Conservation (phyloP, 108 stramenopile species). For the Skeletonema marinoi region DNA sequence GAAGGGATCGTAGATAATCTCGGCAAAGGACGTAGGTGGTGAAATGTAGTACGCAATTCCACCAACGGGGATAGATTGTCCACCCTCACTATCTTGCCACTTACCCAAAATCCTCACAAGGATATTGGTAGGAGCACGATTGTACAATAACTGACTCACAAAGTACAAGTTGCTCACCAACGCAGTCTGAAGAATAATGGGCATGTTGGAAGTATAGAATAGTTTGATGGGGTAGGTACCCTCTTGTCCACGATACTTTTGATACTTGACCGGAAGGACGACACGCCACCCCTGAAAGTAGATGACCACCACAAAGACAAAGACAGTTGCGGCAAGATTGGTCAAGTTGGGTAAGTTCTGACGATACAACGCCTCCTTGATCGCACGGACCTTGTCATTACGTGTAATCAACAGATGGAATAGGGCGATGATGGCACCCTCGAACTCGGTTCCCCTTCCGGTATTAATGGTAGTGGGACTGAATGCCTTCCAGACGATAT, state of each 20-base stretch:
- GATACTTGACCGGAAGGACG: constrained; percentile 97
- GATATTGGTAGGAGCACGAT: constrained; percentile 95
- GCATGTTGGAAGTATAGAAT: constrained; percentile 99
- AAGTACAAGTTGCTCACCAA: constrained; percentile 99
- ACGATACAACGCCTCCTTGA: constrained; percentile 96
- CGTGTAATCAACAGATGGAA: constrained; percentile 97
- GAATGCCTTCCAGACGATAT: constrained; percentile 99
- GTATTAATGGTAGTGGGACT: constrained; percentile 99
- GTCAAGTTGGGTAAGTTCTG: constrained; percentile 98
- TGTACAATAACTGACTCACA: constrained; percentile 97
- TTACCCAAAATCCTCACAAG: constrained; percentile 97
- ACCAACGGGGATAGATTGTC: constrained; percentile 91
- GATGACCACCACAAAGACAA: constrained; percentile 97
- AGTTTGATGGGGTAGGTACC: constrained; percentile 97
- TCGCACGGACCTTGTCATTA: constrained; percentile 93
- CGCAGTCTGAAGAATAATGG: constrained; percentile 99
- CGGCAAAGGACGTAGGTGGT: constrained; percentile 90
- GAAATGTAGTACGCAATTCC: constrained; percentile 99
- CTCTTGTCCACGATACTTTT: constrained; percentile 96
- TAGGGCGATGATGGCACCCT: constrained; percentile 98
- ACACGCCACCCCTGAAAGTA: constrained; percentile 99
- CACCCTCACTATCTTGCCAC: constrained; percentile 97
- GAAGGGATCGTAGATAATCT: constrained; percentile 98
- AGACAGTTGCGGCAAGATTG: constrained; percentile 94
- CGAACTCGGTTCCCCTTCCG: constrained; percentile 98